Conservation (phyloP, 768 basidiomycete genomes). For the Nidularia sp. region DNA sequence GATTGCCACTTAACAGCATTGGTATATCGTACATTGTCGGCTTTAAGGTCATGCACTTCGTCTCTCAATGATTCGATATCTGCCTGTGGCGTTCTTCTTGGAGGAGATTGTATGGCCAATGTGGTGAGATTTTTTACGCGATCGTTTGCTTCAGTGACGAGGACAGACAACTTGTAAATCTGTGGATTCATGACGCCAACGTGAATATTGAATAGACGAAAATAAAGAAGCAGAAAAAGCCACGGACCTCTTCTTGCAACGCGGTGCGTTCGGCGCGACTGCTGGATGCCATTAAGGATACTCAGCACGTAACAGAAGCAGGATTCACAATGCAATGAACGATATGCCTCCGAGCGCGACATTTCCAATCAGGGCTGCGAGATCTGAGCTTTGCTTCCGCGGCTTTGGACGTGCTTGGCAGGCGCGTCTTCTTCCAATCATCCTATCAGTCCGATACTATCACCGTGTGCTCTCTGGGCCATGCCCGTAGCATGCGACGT, state of each 20-base stretch:
- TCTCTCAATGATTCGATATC: background rate
- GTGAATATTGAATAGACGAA: too few species aligned
- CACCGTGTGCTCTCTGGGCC: background rate
- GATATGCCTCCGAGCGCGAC: constrained; percentile 9
- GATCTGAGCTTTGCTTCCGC: background rate
- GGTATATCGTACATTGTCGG: constrained; percentile 7
- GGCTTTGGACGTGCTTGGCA: constrained; percentile 15
- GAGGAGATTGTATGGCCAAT: too few species aligned
- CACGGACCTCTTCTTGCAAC: background rate
- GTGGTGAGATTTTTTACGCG: background rate
- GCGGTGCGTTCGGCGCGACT: background rate
- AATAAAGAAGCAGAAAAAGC: too few species aligned
- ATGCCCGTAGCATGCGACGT: too few species aligned
- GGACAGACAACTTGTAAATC: too few species aligned
- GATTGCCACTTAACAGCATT: constrained; percentile 21
- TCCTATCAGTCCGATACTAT: background rate
- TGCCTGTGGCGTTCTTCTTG: too few species aligned
- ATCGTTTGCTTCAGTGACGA: too few species aligned
- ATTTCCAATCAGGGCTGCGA: constrained; percentile 4
- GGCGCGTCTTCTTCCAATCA: too few species aligned
- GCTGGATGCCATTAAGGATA: background rate
- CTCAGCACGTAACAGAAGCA: background rate
- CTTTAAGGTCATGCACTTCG: background rate
- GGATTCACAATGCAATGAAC: background rate
- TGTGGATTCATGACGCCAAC: too few species aligned